phyloP scores from a whole-genome alignment of 2,329 filamentous ascomycete genomes.

The Epicoccum sorghinum region DNA sequence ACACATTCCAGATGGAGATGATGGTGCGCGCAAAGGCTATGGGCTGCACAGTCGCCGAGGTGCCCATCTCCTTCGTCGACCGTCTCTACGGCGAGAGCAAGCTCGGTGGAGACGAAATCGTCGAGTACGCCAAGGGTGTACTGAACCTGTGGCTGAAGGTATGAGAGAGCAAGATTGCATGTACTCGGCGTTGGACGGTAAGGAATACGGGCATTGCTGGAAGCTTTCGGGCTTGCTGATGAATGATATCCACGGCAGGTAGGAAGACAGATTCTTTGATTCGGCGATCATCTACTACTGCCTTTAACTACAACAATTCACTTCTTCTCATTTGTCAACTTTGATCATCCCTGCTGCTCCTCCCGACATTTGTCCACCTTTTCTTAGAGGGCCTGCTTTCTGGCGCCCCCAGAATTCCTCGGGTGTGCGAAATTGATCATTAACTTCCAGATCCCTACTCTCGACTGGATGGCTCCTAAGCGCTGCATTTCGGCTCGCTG shows the following conservation, averaged over 20 bases:
- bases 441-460: slow-evolving; percentile 1
- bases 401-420: neutral
- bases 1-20: slow-evolving; percentile 99
- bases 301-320: slow-evolving; percentile 21
- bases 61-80: slow-evolving; percentile 92
- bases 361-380: neutral
- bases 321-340: slow-evolving; percentile 12
- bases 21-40: slow-evolving; percentile 97
- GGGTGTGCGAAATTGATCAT: slow-evolving; percentile 1
- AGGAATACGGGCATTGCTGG: slow-evolving; percentile 12
- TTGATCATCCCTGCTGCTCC: too few relatives aligned
- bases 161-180: slow-evolving; percentile 33
- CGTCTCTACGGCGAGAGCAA: slow-evolving; percentile 94
- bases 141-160: slow-evolving; percentile 58
- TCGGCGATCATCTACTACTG: slow-evolving; percentile 13
- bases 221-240: slow-evolving; percentile 10
- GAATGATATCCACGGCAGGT: slow-evolving; percentile 19
- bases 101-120: slow-evolving; percentile 92
- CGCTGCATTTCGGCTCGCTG: slow-evolving; percentile 6
- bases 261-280: slow-evolving; percentile 6
- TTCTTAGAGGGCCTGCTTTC: neutral
- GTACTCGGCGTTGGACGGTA: slow-evolving; percentile 37
- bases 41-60: slow-evolving; percentile 92
- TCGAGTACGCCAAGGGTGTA: slow-evolving; percentile 83
- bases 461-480: slow-evolving; percentile 13